A percentile compares a stretch with the other conserved stretches of the same genome.
Conservation (phyloP, 768 basidiomycete species). For the Podaxis rugospora region DNA sequence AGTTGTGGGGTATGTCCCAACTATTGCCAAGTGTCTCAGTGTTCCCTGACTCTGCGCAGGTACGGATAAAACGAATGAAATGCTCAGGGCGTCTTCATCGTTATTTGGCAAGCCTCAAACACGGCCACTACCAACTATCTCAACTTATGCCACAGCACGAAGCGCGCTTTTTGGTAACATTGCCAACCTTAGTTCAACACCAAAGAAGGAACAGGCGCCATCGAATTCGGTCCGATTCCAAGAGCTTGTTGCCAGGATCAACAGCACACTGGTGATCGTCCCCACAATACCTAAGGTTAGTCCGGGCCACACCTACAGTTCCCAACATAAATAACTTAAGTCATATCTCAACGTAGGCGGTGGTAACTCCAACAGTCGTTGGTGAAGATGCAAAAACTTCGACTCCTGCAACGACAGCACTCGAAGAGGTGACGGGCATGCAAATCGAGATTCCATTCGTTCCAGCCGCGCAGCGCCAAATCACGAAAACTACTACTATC, state of each 20-base stretch:
- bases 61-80: constrained; percentile 7
- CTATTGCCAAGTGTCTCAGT: background rate
- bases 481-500: constrained; percentile 21
- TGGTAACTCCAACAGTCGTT: background rate
- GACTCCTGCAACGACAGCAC: constrained; percentile 11
- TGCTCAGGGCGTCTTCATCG: constrained; percentile 20
- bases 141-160: constrained; percentile 20
- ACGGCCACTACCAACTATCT: constrained; percentile 16
- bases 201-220: background rate
- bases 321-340: background rate
- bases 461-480: constrained; percentile 55
- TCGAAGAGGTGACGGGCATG: constrained; percentile 24
- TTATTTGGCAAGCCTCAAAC: constrained; percentile 25
- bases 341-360: background rate
- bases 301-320: background rate
- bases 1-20: constrained; percentile 19
- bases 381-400: background rate
- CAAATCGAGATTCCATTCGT: constrained; percentile 77
- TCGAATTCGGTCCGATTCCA: constrained; percentile 33
- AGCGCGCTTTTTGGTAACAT: constrained; percentile 45
- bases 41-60: constrained; percentile 1
- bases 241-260: constrained; percentile 61
- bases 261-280: constrained; percentile 56
- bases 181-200: background rate
- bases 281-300: constrained; percentile 47